Conservation (phyloP, 331 rosid species). For the Saraca asoca region DNA sequence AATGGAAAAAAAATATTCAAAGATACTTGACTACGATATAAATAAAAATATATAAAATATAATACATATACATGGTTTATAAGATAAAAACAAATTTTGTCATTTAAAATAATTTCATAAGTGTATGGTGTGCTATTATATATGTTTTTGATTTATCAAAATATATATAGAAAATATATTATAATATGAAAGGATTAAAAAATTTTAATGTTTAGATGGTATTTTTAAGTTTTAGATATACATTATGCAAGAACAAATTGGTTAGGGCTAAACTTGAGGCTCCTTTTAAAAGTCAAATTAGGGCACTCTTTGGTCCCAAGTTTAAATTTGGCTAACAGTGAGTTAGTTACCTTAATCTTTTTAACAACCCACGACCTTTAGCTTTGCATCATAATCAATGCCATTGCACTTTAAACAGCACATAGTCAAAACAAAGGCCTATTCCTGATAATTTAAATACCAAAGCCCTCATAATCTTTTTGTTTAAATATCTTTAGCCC, state of each 20-base stretch:
- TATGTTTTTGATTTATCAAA: too few relatives aligned
- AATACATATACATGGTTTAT: too few relatives aligned
- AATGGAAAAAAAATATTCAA: too few relatives aligned
- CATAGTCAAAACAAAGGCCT: constrained; percentile 46
- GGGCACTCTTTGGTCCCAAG: constrained; percentile 38
- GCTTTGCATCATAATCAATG: constrained; percentile 73
- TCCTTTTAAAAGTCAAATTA: not conserved
- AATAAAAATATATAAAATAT: too few relatives aligned
- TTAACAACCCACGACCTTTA: constrained; percentile 47
- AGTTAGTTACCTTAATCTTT: constrained; percentile 32
- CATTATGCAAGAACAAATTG: constrained; percentile 17
- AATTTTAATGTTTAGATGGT: too few relatives aligned
- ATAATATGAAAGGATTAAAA: too few relatives aligned
- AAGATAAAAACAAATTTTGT: too few relatives aligned
- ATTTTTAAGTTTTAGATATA: too few relatives aligned
- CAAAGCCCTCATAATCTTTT: constrained; percentile 40
- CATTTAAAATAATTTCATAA: too few relatives aligned
- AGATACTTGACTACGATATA: too few relatives aligned
- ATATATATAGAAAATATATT: too few relatives aligned
- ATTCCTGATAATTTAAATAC: constrained; percentile 44
- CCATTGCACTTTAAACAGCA: constrained; percentile 56
- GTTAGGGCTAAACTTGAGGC: not conserved
- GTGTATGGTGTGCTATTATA: too few relatives aligned
- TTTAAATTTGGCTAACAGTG: constrained; percentile 42
- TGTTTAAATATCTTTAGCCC: constrained; percentile 44